Evolutionary conservation across 2,329 filamentous ascomycete genomes (phyloP).

Genomic region (Exophiala phaeomuriformis): DNA sequence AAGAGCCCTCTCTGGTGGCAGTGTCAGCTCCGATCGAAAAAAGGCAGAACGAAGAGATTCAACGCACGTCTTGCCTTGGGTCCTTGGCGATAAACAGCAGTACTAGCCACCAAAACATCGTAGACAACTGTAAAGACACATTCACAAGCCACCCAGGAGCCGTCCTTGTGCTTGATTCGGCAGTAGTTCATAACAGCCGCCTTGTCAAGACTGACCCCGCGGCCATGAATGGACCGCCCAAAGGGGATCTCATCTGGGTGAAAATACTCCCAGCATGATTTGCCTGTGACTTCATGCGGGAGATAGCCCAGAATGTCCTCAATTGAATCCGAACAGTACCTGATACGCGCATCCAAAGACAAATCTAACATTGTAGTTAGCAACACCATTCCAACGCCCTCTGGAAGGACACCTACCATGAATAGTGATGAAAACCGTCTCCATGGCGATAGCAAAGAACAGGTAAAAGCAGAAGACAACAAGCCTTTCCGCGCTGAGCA

Average conservation of each 20-base stretch:
- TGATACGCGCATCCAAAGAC: constrained; percentile 65
- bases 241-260: constrained; percentile 72
- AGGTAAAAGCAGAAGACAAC: constrained; percentile 9
- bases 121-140: constrained; percentile 86
- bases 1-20: constrained; percentile 57
- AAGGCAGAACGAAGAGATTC: neutral
- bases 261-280: constrained; percentile 78
- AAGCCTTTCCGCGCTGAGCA: constrained; percentile 20
- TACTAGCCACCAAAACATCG: constrained; percentile 78
- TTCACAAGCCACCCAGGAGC: constrained; percentile 71
- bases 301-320: constrained; percentile 74
- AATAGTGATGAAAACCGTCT: constrained; percentile 86
- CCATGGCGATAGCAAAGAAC: constrained; percentile 45
- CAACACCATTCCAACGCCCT: constrained; percentile 8
- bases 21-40: constrained; percentile 19
- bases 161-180: constrained; percentile 59
- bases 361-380: constrained; percentile 51
- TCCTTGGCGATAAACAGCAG: constrained; percentile 64
- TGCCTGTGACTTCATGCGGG: constrained; percentile 66
- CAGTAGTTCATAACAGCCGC: constrained; percentile 78
- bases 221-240: constrained; percentile 63
- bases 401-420: constrained; percentile 56
- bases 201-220: constrained; percentile 70
- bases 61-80: constrained; percentile 66
- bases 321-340: constrained; percentile 78